Conservation (phyloP, 2,329 filamentous ascomycete genomes). For the Paracoccidioides lutzii region DNA sequence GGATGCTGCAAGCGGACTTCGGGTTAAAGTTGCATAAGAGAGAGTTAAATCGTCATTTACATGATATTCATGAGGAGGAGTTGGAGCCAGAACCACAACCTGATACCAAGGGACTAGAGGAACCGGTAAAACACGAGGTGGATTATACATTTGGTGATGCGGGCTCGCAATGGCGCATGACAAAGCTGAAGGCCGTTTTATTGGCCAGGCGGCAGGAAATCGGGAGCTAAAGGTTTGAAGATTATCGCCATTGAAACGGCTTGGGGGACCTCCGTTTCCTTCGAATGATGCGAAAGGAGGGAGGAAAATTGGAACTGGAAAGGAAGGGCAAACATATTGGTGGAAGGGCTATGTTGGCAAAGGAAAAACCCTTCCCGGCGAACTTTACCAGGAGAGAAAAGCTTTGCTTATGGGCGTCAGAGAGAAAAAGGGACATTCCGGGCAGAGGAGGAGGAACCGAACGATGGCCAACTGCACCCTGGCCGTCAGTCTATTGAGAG, state of each 20-base stretch:
- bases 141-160: constrained; percentile 78
- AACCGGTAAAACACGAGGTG: constrained; percentile 49
- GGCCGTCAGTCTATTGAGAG: constrained; percentile 45
- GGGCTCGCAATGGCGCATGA: constrained; percentile 93
- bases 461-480: constrained; percentile 21
- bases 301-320: constrained; percentile 92
- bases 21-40: constrained; percentile 62
- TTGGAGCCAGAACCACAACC: constrained; percentile 10
- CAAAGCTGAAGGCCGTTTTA: constrained; percentile 74
- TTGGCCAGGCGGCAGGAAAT: constrained; percentile 63
- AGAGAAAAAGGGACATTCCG: constrained; percentile 15
- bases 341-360: constrained; percentile 69
- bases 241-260: constrained; percentile 72
- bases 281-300: constrained; percentile 87
- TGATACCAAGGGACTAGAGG: constrained; percentile 16
- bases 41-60: constrained; percentile 65
- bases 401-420: constrained; percentile 35
- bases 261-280: constrained; percentile 66
- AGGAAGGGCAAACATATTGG: constrained; percentile 70
- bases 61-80: constrained; percentile 44
- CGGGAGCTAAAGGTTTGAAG: constrained; percentile 59
- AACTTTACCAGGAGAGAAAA: constrained; percentile 67
- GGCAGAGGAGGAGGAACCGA: constrained; percentile 21
- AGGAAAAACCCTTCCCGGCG: constrained; percentile 75
- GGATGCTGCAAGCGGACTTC: constrained; percentile 43